A percentile compares a stretch with the other conserved stretches of the same genome.
These are phyloP conservation scores for Syzygium aqueum DNA, from an alignment of 345 rosid species.

Conservation along the genomic window DNA sequence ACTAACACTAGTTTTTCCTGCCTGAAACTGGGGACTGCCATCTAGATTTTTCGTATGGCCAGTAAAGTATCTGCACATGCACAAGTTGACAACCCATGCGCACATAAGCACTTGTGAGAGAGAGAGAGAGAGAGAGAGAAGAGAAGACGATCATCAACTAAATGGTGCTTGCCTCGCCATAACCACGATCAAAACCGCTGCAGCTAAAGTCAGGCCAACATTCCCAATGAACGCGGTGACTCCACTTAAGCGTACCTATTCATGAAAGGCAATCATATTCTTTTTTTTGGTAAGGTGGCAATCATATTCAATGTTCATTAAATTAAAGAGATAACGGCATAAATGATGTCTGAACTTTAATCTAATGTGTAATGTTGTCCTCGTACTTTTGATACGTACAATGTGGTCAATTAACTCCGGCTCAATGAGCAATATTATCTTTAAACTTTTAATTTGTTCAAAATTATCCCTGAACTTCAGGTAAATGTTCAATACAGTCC, in stretches of 20 bases:
- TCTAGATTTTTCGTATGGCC: conserved; percentile 16
- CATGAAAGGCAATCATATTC: not conserved
- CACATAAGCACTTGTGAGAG: not conserved
- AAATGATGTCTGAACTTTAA: not conserved
- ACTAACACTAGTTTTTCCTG: conserved; percentile 7
- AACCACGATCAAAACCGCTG: conserved; percentile 11
- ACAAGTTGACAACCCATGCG: not conserved
- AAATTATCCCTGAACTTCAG: not conserved
- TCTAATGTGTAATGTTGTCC: not conserved
- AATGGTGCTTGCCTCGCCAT: not conserved
- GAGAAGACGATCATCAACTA: not conserved
- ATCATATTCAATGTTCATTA: not conserved
- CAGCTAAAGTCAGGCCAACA: conserved; percentile 8
- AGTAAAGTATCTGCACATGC: conserved; percentile 14
- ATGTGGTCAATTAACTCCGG: not conserved
- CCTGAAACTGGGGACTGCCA: conserved; percentile 8
- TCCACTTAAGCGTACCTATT: conserved; percentile 20
- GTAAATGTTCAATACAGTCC: not conserved
- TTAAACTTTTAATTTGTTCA: not conserved
- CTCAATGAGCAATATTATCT: not conserved
- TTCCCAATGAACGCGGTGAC: conserved; percentile 19
- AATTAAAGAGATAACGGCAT: not conserved
- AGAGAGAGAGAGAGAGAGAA: not conserved
- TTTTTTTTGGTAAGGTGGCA: too few species aligned
- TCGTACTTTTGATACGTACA: too few species aligned